Evolutionary conservation across 495 filamentous ascomycete species (phyloP).

Genomic region (Neurospora sp.): DNA sequence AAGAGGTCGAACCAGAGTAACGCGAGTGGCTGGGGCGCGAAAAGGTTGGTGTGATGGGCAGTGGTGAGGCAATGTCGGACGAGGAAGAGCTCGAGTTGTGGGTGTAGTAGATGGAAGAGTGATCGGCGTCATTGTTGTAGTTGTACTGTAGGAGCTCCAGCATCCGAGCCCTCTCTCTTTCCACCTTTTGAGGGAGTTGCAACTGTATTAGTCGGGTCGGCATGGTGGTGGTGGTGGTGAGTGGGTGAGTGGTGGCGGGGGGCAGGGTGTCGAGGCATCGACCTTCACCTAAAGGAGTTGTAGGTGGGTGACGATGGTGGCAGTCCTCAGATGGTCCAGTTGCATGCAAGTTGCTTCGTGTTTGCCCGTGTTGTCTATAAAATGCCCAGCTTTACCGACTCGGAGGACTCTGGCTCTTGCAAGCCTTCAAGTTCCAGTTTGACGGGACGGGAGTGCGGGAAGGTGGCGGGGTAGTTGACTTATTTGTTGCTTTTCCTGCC

Average conservation of each 20-base stretch:
- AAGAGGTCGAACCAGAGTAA: constrained; percentile 45
- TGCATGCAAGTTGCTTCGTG: neutral
- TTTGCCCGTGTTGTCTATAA: constrained; percentile 3
- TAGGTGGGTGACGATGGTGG: constrained; percentile 5
- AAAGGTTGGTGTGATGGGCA: constrained; percentile 53
- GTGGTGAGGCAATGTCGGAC: constrained; percentile 49
- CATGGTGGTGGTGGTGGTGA: constrained; percentile 27
- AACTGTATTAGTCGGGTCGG: constrained; percentile 42
- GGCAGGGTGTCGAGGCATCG: neutral
- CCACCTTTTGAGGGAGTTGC: constrained; percentile 40
- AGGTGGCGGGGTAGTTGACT: constrained; percentile 10
- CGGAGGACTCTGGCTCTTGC: neutral
- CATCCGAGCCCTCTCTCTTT: constrained; percentile 32
- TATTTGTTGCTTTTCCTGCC: constrained; percentile 11
- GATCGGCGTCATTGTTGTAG: constrained; percentile 13
- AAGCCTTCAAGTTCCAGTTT: neutral
- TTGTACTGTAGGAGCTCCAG: constrained; percentile 22
- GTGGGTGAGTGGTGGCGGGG: too few relatives aligned
- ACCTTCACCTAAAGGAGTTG: neutral
- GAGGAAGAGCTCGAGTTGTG: constrained; percentile 36
- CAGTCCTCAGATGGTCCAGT: neutral
- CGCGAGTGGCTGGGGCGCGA: constrained; percentile 45
- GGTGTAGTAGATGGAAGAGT: constrained; percentile 18
- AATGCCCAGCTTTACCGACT: neutral
- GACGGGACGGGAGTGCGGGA: neutral